These are phyloP conservation scores for Aspergillus conjunctus DNA, from an alignment of 495 filamentous ascomycete genomes.

Conservation along the genomic window DNA sequence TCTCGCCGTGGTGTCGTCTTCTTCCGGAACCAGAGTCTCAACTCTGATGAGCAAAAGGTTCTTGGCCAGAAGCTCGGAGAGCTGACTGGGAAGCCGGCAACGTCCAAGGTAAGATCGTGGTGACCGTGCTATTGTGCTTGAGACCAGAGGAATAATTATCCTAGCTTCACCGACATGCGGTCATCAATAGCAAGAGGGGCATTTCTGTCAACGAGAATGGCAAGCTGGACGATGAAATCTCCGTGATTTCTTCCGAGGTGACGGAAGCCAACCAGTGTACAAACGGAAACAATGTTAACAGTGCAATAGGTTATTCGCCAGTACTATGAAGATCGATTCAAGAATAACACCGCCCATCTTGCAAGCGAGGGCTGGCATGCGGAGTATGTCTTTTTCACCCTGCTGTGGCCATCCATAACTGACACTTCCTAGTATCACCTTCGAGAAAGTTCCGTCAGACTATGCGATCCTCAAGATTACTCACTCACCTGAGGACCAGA, in stretches of 20 bases:
- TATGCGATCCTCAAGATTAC: slow-evolving; percentile 11
- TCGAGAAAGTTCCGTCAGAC: slow-evolving; percentile 7
- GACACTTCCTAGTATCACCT: slow-evolving; percentile 9
- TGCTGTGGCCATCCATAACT: neutral
- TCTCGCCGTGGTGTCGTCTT: slow-evolving; percentile 13
- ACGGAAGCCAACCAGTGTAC: neutral
- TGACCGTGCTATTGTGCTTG: no score
- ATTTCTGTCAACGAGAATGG: slow-evolving; percentile 9
- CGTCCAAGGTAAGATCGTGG: neutral
- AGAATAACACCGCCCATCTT: neutral
- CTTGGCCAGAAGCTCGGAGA: slow-evolving; percentile 8
- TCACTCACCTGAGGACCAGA: slow-evolving; percentile 8
- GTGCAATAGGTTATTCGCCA: neutral
- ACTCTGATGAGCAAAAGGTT: slow-evolving; percentile 7
- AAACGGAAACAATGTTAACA: neutral
- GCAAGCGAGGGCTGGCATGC: slow-evolving; percentile 16
- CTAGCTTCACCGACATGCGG: slow-evolving; percentile 1
- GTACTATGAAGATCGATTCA: slow-evolving; percentile 6
- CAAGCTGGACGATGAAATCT: slow-evolving; percentile 12
- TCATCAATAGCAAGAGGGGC: slow-evolving; percentile 6
- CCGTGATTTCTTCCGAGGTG: slow-evolving; percentile 11
- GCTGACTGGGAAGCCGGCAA: slow-evolving; percentile 13
- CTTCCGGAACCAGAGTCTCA: slow-evolving; percentile 11
- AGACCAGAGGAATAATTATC: neutral
- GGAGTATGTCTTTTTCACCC: neutral